Base-by-base conservation (phyloP, 768 basidiomycete species). In the Rhodocollybia butyracea region DNA sequence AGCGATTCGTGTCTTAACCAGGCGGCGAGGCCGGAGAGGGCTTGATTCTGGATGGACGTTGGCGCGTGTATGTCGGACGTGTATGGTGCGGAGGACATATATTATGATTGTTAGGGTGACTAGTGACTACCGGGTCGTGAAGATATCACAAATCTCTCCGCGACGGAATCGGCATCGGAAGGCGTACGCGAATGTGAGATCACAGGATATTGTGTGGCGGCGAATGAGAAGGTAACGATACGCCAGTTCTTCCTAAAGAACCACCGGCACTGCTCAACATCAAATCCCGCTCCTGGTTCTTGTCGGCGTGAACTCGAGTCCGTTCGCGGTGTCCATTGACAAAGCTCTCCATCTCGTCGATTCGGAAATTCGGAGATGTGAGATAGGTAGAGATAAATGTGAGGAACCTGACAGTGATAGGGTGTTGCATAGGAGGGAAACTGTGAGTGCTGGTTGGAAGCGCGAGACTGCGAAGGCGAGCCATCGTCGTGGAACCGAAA, bases 341-440 rank as follows among this genome's bases (percentile, higher is more conserved):
- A 88, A 91, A 70, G 1, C 86, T 85, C 68, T 93, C 91, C 30
- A 86, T 76, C 60, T 89, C 86, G 67, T 91, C 88, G 29, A 91
- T 71, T 58, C 83, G 77, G 73, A 92, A 92, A 62, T 79, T 73
- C 3, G 89, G 88, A 1, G 78, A 71, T 11, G 79, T 73, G 45
- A 91, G 81, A 68, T 89, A 91, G 26, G 80, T 83, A 32, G 78
- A 70, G 10, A 82, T 75, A 51, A 93, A 76, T 1, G 76, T 72
- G 53, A 92, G 78, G 0, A 79, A 74, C 46, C 90, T 91, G 57
- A n/a, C n/a, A n/a, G n/a, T n/a, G n/a, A 72, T 61, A 5, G 88
- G 88, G 58, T 90, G 87, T 12, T 84, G 79, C 17, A 93, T 79
- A 3, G 83, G 62, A 2, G 86, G 78, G 63, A 93, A 90, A 11